phyloP scores from a whole-genome alignment of 129 eudicot species.

The Heracleum sosnowskyi region DNA sequence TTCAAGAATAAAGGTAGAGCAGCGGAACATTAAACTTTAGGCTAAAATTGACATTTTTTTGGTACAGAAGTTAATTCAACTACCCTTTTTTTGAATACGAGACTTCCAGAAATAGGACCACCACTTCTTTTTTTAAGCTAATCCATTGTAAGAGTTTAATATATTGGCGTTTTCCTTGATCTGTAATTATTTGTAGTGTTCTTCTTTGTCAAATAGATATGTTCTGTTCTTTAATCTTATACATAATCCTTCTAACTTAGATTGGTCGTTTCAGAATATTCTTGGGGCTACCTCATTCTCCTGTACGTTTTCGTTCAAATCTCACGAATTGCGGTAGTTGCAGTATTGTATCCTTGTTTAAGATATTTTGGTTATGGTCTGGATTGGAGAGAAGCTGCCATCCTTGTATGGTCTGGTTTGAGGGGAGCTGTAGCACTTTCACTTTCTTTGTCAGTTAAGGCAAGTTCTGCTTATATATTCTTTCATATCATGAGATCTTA shows the following conservation, averaged over 20 bases:
- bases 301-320: constrained; percentile 70
- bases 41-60: background rate
- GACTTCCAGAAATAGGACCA: background rate
- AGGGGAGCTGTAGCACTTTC: constrained; percentile 95
- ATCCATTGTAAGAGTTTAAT: background rate
- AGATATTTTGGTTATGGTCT: constrained; percentile 84
- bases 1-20: background rate
- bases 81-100: background rate
- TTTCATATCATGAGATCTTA: background rate
- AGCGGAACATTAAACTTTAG: background rate
- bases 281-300: constrained; percentile 90
- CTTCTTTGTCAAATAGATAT: background rate
- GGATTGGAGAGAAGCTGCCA: constrained; percentile 89
- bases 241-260: background rate
- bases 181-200: background rate
- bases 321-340: constrained; percentile 59
- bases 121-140: background rate
- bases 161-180: background rate
- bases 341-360: constrained; percentile 58
- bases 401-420: constrained; percentile 84
- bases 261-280: constrained; percentile 34
- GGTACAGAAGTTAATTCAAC: background rate
- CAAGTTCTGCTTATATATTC: constrained; percentile 25
- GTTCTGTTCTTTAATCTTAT: background rate
- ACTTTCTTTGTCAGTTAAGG: constrained; percentile 89